A percentile compares a stretch with the other conserved stretches of the same genome.
Conservation (phyloP, 2,329 filamentous ascomycete genomes). For the Boeremia lycopersici region DNA sequence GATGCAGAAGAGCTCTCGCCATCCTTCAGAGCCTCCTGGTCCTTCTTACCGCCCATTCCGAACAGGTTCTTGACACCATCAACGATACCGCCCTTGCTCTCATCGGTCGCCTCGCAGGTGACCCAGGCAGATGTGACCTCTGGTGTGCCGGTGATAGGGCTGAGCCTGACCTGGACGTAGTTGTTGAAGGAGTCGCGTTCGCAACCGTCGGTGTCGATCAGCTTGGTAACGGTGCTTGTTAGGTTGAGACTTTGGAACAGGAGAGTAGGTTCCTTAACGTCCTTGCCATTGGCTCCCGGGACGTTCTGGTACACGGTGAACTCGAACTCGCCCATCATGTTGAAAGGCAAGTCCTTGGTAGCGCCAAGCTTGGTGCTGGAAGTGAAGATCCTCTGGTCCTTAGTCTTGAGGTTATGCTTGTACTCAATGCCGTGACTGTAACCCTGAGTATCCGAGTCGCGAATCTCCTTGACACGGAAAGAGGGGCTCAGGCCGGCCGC, state of each 20-base stretch:
- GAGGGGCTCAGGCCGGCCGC: conserved; percentile 90
- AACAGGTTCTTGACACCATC: conserved; percentile 97
- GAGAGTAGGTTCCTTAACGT: conserved; percentile 65
- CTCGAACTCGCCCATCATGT: conserved; percentile 80
- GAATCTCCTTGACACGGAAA: conserved; percentile 98
- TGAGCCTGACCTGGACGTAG: conserved; percentile 77
- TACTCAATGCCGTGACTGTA: conserved; percentile 81
- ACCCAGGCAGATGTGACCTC: conserved; percentile 76
- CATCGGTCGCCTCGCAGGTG: conserved; percentile 80
- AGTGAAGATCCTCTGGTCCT: conserved; percentile 83
- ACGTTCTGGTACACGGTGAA: conserved; percentile 81
- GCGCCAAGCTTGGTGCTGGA: conserved; percentile 75
- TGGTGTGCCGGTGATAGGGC: conserved; percentile 75
- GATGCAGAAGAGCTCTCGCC: conserved; percentile 50
- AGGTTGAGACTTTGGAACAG: conserved; percentile 80
- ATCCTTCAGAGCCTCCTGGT: conserved; percentile 73
- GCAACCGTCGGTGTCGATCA: conserved; percentile 82
- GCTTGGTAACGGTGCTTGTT: conserved; percentile 77
- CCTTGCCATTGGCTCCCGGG: conserved; percentile 51
- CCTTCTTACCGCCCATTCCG: conserved; percentile 90
- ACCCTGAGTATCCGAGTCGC: conserved; percentile 74
- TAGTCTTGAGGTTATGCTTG: conserved; percentile 69
- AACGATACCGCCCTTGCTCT: conserved; percentile 80
- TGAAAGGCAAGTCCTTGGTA: conserved; percentile 83
- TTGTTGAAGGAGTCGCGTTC: conserved; percentile 77